Percentiles rank a stretch among this genome's conserved stretches.
Evolutionary conservation across 2,329 filamentous ascomycete species (phyloP).

Genomic region (Lachnellula hyalina): DNA sequence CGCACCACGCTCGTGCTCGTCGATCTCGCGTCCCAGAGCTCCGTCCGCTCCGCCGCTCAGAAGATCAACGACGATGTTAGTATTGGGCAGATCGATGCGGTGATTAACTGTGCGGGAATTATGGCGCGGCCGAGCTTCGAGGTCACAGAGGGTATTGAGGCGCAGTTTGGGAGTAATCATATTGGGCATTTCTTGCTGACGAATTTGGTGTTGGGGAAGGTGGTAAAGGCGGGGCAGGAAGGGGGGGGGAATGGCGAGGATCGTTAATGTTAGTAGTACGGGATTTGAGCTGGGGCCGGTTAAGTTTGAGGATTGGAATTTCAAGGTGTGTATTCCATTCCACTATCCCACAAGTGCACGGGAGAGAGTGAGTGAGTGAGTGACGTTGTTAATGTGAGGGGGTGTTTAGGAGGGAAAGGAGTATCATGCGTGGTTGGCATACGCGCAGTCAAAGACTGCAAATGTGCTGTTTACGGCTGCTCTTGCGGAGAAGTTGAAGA

Average conservation of each 20-base stretch:
- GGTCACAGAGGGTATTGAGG: constrained; percentile 33
- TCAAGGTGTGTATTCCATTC: constrained; percentile 26
- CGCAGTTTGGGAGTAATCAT: constrained; percentile 27
- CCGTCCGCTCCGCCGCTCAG: constrained; percentile 36
- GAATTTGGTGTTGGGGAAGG: constrained; percentile 25
- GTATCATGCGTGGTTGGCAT: constrained; percentile 31
- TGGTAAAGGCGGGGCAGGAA: constrained; percentile 20
- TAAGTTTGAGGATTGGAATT: constrained; percentile 35
- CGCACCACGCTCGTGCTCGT: constrained; percentile 13
- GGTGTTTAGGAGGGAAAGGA: constrained; percentile 16
- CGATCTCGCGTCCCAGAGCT: constrained; percentile 37
- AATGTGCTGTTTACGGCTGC: constrained; percentile 31
- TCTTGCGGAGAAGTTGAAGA: constrained; percentile 13
- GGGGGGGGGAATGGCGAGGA: constrained; percentile 16
- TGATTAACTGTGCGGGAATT: constrained; percentile 40
- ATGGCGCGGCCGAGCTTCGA: constrained; percentile 33
- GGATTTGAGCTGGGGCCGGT: constrained; percentile 34
- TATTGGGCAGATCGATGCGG: constrained; percentile 34
- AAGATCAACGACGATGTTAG: constrained; percentile 30
- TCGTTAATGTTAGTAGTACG: constrained; percentile 37
- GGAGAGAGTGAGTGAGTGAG: too few species aligned
- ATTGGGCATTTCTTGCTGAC: constrained; percentile 30
- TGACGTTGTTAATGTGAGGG: too few species aligned
- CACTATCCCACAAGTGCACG: too few species aligned
- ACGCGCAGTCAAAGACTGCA: constrained; percentile 34